These are phyloP conservation scores for Aspergillus tanneri DNA, from an alignment of 2,329 filamentous ascomycete species.

Conservation along the genomic window DNA sequence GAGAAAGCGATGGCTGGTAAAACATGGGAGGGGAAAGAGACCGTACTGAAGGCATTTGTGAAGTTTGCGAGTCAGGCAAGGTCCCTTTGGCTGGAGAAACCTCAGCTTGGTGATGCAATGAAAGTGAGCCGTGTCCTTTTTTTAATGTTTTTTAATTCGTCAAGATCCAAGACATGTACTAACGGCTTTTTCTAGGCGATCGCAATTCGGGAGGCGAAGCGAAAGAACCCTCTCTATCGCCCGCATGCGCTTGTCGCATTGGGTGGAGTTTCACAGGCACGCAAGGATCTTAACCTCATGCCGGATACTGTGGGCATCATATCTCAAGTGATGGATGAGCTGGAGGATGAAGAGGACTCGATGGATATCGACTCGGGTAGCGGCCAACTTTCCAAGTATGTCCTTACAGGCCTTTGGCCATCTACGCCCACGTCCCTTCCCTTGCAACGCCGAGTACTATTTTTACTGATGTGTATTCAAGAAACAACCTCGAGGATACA, in stretches of 20 bases:
- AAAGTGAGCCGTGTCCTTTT: conserved; percentile 53
- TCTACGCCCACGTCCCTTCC: neutral
- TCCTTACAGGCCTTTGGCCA: conserved; percentile 1
- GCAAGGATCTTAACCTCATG: conserved; percentile 69
- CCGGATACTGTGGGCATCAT: conserved; percentile 65
- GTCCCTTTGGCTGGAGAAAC: conserved; percentile 57
- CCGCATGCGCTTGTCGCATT: conserved; percentile 71
- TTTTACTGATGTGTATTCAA: conserved; percentile 1
- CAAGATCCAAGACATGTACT: neutral
- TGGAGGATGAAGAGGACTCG: conserved; percentile 55
- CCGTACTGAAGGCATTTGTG: conserved; percentile 74
- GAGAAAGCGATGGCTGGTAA: conserved; percentile 82
- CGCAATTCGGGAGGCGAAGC: conserved; percentile 79
- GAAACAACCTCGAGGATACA: conserved; percentile 35
- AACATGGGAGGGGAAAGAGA: conserved; percentile 90
- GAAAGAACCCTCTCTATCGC: conserved; percentile 82
- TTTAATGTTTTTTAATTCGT: conserved; percentile 2
- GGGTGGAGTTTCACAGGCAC: conserved; percentile 67
- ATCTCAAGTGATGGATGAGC: conserved; percentile 60
- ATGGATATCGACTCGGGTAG: conserved; percentile 66
- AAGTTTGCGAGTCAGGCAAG: conserved; percentile 69
- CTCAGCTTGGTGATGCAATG: conserved; percentile 63
- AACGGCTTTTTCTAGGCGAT: conserved; percentile 56
- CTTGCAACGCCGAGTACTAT: neutral
- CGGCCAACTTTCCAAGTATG: conserved; percentile 40